phyloP scores from a whole-genome alignment of 2,329 filamentous ascomycete species.

The Clarireedia paspali region DNA sequence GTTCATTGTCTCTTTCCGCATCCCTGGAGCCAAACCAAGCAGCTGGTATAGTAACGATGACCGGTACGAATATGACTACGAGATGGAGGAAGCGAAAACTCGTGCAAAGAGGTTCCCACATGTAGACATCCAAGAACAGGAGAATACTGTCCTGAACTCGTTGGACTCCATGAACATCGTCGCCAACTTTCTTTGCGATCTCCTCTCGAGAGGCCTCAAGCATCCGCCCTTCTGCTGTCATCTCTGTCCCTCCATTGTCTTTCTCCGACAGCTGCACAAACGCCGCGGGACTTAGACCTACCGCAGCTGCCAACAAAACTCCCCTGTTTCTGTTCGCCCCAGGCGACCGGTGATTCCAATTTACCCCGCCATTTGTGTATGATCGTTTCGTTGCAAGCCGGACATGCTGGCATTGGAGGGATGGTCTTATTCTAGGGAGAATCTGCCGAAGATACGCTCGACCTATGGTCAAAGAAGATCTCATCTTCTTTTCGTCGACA shows the following conservation, averaged over 20 bases:
- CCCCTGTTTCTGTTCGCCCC: constrained; percentile 14
- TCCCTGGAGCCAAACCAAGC: constrained; percentile 70
- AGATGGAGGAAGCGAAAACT: constrained; percentile 83
- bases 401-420: constrained; percentile 17
- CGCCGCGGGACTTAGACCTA: constrained; percentile 42
- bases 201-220: constrained; percentile 73
- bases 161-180: constrained; percentile 51
- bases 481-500: constrained; percentile 32
- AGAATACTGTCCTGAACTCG: constrained; percentile 52
- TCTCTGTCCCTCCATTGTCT: constrained; percentile 44
- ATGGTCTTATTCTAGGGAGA: constrained; percentile 28
- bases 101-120: constrained; percentile 84
- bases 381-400: constrained; percentile 10
- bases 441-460: constrained; percentile 36
- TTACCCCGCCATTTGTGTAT: constrained; percentile 10
- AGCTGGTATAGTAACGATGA: constrained; percentile 69
- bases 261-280: constrained; percentile 52
- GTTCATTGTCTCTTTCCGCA: constrained; percentile 61
- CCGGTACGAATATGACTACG: constrained; percentile 81
- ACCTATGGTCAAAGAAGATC: constrained; percentile 35
- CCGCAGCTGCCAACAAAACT: constrained; percentile 20
- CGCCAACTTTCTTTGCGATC: constrained; percentile 59
- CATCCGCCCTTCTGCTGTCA: constrained; percentile 82
- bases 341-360: constrained; percentile 9
- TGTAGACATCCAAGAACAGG: constrained; percentile 61